Conservation (phyloP, 2,329 filamentous ascomycete genomes). For the Trichophyton rubrum region DNA sequence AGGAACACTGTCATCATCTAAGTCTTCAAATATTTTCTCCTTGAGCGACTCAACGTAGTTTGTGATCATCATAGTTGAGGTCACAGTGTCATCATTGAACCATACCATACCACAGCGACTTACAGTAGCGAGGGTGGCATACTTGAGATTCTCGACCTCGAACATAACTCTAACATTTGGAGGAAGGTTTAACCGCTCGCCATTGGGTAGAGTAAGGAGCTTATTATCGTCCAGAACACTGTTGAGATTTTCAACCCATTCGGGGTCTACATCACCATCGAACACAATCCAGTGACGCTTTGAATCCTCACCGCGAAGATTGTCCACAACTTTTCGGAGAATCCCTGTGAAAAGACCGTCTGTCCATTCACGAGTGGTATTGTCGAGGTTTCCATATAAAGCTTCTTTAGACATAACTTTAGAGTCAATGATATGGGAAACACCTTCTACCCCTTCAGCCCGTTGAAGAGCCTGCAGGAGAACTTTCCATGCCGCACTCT, state of each 20-base stretch:
- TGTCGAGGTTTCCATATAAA: constrained; percentile 88
- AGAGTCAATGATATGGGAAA: constrained; percentile 94
- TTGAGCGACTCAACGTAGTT: constrained; percentile 81
- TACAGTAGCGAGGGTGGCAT: constrained; percentile 95
- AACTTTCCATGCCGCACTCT: constrained; percentile 89
- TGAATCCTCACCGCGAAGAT: constrained; percentile 87
- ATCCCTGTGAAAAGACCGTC: constrained; percentile 98
- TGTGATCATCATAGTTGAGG: constrained; percentile 77
- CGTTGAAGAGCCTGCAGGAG: constrained; percentile 81
- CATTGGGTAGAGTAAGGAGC: constrained; percentile 88
- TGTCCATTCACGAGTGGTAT: constrained; percentile 96
- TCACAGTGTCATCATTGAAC: constrained; percentile 98
- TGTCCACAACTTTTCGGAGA: constrained; percentile 95
- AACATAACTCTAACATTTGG: constrained; percentile 98
- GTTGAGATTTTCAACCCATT: constrained; percentile 99
- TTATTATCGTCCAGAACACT: constrained; percentile 99
- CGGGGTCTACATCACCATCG: constrained; percentile 95
- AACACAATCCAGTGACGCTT: constrained; percentile 99
- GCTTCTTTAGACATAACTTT: constrained; percentile 99
- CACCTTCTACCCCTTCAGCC: constrained; percentile 82
- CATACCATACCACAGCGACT: constrained; percentile 99
- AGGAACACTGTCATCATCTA: constrained; percentile 80
- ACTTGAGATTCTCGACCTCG: constrained; percentile 94
- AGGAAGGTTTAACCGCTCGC: constrained; percentile 90
- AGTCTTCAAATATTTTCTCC: constrained; percentile 76